Conservation (phyloP, 2,329 filamentous ascomycete species). For the Trichoderma cornu-damae region DNA sequence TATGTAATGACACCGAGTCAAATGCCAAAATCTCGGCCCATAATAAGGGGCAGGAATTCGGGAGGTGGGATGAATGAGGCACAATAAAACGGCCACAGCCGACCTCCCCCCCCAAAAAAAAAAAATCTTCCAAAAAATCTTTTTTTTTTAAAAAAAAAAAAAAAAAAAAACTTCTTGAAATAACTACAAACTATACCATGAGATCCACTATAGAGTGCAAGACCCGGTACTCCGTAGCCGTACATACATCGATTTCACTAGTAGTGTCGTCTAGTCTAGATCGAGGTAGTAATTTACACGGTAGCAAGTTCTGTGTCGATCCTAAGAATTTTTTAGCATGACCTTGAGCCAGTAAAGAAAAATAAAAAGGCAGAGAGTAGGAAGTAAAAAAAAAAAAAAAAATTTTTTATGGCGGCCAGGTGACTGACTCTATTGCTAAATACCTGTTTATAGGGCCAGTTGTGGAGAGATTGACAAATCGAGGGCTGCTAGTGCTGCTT, state of each 20-base stretch:
- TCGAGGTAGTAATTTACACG: constrained; percentile 6
- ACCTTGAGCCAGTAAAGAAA: neutral
- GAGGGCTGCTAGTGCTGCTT: neutral
- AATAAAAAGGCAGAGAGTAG: neutral
- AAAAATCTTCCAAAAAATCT: neutral
- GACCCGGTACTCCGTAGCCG: constrained; percentile 6
- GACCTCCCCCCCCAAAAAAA: neutral
- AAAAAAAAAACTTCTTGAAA: constrained; percentile 5
- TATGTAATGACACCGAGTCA: constrained; percentile 12
- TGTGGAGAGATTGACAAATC: constrained; percentile 1
- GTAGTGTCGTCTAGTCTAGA: neutral
- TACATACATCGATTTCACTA: neutral
- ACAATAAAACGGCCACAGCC: neutral
- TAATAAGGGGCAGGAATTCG: constrained; percentile 8
- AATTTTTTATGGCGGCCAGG: neutral
- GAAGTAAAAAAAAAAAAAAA: neutral
- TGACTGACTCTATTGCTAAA: neutral
- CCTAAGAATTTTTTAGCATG: neutral
- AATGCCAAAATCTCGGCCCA: neutral
- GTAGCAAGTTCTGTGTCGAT: neutral
- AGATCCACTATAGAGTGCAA: constrained; percentile 3
- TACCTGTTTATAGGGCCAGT: neutral
- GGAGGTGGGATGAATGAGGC: neutral
- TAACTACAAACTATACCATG: too few species aligned
- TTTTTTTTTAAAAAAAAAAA: neutral